Evolutionary conservation across 2,329 filamentous ascomycete species (phyloP), one percentile per base, ranked within the genome.

Genomic region (Aspergillus intermedius): DNA sequence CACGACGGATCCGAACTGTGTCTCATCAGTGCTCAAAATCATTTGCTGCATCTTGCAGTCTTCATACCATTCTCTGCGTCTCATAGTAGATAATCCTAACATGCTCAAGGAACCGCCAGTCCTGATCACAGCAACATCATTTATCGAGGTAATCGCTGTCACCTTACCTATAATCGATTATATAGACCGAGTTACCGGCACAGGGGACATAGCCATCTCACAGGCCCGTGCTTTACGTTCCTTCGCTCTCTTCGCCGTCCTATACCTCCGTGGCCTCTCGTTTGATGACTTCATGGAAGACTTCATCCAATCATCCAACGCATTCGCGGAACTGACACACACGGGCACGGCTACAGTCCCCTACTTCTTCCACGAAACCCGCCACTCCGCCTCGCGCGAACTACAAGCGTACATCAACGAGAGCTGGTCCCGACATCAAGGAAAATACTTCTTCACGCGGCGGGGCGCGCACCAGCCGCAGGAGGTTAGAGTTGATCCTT

Each of bases 151-250:
- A 48, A 66, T 76, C 12, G 65, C 58, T 0, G 66, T 71, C 2
- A 62, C 68, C 1, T 50, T 78, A 1, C 63, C 68, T 1, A 53
- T 73, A 1, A 49, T 79, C 0, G 73, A 78, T 45, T 79, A 79
- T 52, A 63, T 79, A 23, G 60, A 69, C 44, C 67, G 70, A 28
- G 57, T 65, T 22, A 69, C 65, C 1, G 56, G 57, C 25, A 25
- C 49, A 5, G 52, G 54, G 9, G 17, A 54, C 3, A 15, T 57
- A 40, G 54, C 72, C 35, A 28, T 68, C 53, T 28, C 53, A 0
- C 62, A 66, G 40, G 51, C 77, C 12, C 51, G 59, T 8, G 70
- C 69, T 47, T 68, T 79, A 50, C 60, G 63, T 37, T 54, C 67
- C 8, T 64, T 78, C 45, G 60, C 60, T 30, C 45, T 64, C 12